Evolutionary conservation across 371 early-diverging fungal species (phyloP).

Genomic region (Phascolomyces articulosus): DNA sequence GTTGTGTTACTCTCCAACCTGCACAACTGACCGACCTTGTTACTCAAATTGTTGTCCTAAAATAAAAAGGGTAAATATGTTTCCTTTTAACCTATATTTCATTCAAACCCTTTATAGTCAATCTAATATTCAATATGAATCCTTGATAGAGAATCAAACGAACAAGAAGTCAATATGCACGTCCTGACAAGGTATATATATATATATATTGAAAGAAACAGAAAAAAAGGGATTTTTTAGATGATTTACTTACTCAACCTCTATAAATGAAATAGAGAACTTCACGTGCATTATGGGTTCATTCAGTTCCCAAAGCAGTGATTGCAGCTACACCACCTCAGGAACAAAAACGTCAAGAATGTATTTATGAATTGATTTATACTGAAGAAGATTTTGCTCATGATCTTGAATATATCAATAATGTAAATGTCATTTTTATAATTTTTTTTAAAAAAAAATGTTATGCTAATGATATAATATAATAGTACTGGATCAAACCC

Average conservation of each 20-base stretch:
- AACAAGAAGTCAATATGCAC: constrained; percentile 13
- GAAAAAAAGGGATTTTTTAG: neutral
- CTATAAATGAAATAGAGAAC: constrained; percentile 5
- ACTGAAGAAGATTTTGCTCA: constrained; percentile 87
- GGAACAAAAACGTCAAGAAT: constrained; percentile 88
- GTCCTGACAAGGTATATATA: constrained; percentile 14
- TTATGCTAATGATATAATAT: too few relatives aligned
- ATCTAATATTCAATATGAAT: too few relatives aligned
- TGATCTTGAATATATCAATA: constrained; percentile 52
- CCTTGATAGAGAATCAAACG: constrained; percentile 16
- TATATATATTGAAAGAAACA: too few relatives aligned
- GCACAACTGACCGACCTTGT: constrained; percentile 71
- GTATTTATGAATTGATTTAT: constrained; percentile 86
- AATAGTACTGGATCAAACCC: constrained; percentile 69
- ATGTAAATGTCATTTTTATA: constrained; percentile 13
- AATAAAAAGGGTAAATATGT: constrained; percentile 11
- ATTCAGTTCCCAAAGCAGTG: constrained; percentile 25
- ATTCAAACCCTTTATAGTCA: too few relatives aligned
- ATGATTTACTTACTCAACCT: constrained; percentile 37
- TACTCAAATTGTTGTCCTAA: constrained; percentile 83
- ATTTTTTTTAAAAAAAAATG: neutral
- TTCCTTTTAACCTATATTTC: neutral
- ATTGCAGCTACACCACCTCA: constrained; percentile 24
- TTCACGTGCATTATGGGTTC: constrained; percentile 19
- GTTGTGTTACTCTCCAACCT: constrained; percentile 72